These are phyloP conservation scores for Pyrenophora teres DNA, from an alignment of 2,329 filamentous ascomycete species.

Conservation along the genomic window DNA sequence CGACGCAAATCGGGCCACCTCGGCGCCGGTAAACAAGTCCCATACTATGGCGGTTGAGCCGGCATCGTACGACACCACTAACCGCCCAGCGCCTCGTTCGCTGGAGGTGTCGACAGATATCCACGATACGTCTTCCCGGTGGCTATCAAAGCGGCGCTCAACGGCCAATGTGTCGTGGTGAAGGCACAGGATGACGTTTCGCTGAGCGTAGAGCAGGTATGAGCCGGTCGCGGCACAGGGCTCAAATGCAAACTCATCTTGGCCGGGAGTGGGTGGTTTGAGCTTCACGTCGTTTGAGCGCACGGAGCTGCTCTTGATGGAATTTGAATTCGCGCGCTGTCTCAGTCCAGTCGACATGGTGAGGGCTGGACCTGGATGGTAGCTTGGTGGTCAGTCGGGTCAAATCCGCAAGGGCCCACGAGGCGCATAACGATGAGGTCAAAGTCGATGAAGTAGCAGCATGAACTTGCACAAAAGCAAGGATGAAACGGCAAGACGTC, in stretches of 20 bases:
- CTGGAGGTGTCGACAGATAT: conserved; percentile 91
- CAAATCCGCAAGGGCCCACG: conserved; percentile 26
- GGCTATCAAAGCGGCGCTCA: conserved; percentile 81
- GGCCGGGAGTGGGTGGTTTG: conserved; percentile 51
- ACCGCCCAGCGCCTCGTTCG: conserved; percentile 78
- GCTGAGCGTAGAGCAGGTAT: conserved; percentile 86
- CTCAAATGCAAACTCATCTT: conserved; percentile 66
- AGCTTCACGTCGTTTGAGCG: conserved; percentile 41
- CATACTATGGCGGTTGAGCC: conserved; percentile 93
- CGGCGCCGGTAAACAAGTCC: conserved; percentile 90
- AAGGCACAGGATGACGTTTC: conserved; percentile 79
- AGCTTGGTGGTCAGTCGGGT: conserved; percentile 37
- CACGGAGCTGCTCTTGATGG: conserved; percentile 41
- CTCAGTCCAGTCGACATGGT: conserved; percentile 53
- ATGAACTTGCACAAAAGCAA: conserved; percentile 34
- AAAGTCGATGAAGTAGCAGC: conserved; percentile 38
- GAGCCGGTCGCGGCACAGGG: conserved; percentile 90
- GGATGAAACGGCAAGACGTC: conserved; percentile 32
- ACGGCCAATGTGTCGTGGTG: conserved; percentile 92
- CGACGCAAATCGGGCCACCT: conserved; percentile 88
- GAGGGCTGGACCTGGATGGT: conserved; percentile 31
- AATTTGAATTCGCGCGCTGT: conserved; percentile 48
- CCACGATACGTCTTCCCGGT: conserved; percentile 80
- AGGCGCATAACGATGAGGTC: conserved; percentile 38
- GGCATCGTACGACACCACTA: conserved; percentile 91